Conservation (phyloP, 2,329 filamentous ascomycete genomes). For the Nectriaceae sp. region DNA sequence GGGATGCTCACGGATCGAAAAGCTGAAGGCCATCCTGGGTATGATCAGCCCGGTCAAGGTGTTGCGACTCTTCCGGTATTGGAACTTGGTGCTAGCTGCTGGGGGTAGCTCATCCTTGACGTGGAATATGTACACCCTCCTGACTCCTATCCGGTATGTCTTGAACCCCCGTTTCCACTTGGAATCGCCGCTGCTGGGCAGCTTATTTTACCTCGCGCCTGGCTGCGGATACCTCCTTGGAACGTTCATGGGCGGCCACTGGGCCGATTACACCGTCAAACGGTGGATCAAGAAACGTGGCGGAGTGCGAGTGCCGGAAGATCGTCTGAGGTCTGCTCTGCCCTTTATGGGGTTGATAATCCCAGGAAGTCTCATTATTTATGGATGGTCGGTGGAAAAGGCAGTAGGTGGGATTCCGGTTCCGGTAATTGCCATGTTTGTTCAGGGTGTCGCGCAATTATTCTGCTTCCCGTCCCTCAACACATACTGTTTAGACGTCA, state of each 20-base stretch:
- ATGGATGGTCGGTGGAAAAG: constrained; percentile 53
- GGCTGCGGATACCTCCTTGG: constrained; percentile 70
- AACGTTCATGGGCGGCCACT: constrained; percentile 71
- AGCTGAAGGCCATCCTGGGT: constrained; percentile 55
- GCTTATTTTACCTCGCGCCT: constrained; percentile 74
- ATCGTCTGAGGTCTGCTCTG: constrained; percentile 63
- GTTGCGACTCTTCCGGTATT: constrained; percentile 64
- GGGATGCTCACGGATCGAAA: constrained; percentile 51
- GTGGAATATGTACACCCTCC: constrained; percentile 69
- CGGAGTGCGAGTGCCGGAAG: constrained; percentile 65
- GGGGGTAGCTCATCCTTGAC: constrained; percentile 64
- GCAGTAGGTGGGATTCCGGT: constrained; percentile 55
- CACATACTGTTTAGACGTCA: constrained; percentile 81
- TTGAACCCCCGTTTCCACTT: constrained; percentile 74
- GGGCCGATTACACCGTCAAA: constrained; percentile 67
- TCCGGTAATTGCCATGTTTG: constrained; percentile 72
- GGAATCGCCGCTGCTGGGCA: constrained; percentile 64
- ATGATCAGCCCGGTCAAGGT: constrained; percentile 70
- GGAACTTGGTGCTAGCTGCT: constrained; percentile 63
- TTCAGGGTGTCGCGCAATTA: constrained; percentile 73
- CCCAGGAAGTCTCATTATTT: constrained; percentile 66
- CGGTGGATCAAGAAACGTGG: constrained; percentile 61
- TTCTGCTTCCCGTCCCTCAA: constrained; percentile 77
- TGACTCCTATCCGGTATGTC: constrained; percentile 70
- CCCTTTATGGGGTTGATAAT: constrained; percentile 59